These are phyloP conservation scores for Mortierella hygrophila DNA, from an alignment of 192 early-diverging fungal genomes.

Conservation along the genomic window DNA sequence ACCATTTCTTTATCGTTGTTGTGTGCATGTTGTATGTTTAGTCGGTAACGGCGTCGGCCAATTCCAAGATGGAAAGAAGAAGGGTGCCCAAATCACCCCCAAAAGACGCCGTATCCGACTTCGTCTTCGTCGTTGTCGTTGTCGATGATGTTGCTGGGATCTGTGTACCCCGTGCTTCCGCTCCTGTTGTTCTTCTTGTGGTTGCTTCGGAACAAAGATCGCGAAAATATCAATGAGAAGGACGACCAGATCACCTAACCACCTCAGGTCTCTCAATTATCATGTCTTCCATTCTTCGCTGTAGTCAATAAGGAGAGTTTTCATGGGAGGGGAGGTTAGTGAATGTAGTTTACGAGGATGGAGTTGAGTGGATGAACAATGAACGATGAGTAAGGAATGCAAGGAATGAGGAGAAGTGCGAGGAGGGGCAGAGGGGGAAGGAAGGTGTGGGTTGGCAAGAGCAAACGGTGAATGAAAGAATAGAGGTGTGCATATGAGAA, in stretches of 20 bases:
- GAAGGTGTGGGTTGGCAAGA: not conserved
- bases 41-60: not conserved
- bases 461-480: not conserved
- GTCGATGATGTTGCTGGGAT: too few relatives aligned
- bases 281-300: not conserved
- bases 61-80: not conserved
- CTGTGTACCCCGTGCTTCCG: not conserved
- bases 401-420: not conserved
- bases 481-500: not conserved
- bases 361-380: not conserved
- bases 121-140: not conserved
- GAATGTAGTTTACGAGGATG: not conserved
- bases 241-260: not conserved
- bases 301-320: not conserved
- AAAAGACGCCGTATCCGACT: not conserved
- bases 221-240: not conserved
- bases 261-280: not conserved
- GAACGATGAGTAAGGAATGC: not conserved
- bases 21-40: not conserved
- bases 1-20: not conserved
- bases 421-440: not conserved
- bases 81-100: not conserved
- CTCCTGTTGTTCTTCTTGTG: not conserved
- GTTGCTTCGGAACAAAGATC: not conserved
- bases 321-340: not conserved